A percentile compares a stretch with the other conserved stretches of the same genome.
Conservation (phyloP, 495 filamentous ascomycete genomes). For the Platismatia glauca region DNA sequence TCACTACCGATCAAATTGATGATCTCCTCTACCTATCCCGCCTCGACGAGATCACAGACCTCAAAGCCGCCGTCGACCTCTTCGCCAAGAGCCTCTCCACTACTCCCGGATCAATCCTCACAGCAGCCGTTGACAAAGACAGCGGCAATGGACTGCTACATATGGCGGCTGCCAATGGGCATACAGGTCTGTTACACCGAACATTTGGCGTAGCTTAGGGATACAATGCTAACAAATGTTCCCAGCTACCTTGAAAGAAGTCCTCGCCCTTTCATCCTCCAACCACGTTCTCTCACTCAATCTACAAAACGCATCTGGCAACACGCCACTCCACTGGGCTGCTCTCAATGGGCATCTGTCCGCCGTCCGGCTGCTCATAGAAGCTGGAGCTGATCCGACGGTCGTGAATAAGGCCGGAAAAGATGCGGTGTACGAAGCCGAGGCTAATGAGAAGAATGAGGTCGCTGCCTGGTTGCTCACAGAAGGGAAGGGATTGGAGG, state of each 20-base stretch:
- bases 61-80: constrained; percentile 49
- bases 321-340: constrained; percentile 89
- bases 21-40: constrained; percentile 83
- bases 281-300: constrained; percentile 37
- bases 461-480: constrained; percentile 58
- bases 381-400: constrained; percentile 63
- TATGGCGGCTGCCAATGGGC: constrained; percentile 85
- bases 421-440: constrained; percentile 77
- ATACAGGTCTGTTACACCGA: constrained; percentile 44
- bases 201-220: neutral
- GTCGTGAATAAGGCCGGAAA: constrained; percentile 74
- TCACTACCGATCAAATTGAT: constrained; percentile 70
- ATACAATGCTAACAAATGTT: constrained; percentile 18
- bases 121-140: constrained; percentile 56
- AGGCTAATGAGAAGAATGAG: constrained; percentile 57
- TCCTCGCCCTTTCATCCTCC: constrained; percentile 36
- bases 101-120: constrained; percentile 48
- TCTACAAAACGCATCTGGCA: constrained; percentile 65
- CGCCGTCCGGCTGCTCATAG: constrained; percentile 64
- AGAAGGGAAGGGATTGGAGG: constrained; percentile 37
- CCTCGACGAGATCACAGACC: constrained; percentile 59
- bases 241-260: constrained; percentile 41
- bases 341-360: constrained; percentile 77
- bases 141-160: constrained; percentile 70
- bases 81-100: constrained; percentile 47